Conservation (phyloP, 108 stramenopile species). For the Pseudonitzschia delicatissima region DNA sequence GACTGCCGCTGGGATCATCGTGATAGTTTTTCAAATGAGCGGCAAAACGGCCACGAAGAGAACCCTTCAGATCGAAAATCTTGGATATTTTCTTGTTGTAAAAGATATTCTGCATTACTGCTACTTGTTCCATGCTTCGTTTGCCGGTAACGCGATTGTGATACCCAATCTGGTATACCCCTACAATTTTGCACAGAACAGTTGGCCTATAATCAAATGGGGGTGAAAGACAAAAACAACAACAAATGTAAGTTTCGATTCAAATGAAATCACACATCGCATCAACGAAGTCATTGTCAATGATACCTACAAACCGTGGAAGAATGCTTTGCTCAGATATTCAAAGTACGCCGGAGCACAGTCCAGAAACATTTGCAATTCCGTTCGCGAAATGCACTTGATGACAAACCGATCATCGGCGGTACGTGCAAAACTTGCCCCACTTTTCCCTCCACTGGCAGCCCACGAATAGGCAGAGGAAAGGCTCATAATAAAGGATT, state of each 20-base stretch:
- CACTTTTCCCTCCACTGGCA: conserved; percentile 93
- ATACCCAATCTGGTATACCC: conserved; percentile 95
- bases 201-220: conserved; percentile 52
- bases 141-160: conserved; percentile 94
- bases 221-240: neutral
- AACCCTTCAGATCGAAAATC: conserved; percentile 95
- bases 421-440: conserved; percentile 83
- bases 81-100: conserved; percentile 85
- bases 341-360: conserved; percentile 97
- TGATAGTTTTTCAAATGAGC: conserved; percentile 56
- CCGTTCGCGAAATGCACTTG: conserved; percentile 91
- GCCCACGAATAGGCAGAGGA: conserved; percentile 83
- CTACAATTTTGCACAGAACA: conserved; percentile 95
- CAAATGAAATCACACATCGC: neutral
- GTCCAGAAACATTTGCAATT: conserved; percentile 97
- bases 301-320: conserved; percentile 73
- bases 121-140: conserved; percentile 93
- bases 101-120: conserved; percentile 95
- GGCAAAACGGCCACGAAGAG: conserved; percentile 89
- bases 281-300: neutral
- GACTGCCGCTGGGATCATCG: conserved; percentile 17
- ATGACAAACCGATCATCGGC: conserved; percentile 91
- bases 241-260: conserved; percentile 8
- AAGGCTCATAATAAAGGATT: conserved; percentile 78
- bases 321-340: conserved; percentile 93